Evolutionary conservation across 768 basidiomycete species (phyloP).

Genomic region (Calocera viscosa): DNA sequence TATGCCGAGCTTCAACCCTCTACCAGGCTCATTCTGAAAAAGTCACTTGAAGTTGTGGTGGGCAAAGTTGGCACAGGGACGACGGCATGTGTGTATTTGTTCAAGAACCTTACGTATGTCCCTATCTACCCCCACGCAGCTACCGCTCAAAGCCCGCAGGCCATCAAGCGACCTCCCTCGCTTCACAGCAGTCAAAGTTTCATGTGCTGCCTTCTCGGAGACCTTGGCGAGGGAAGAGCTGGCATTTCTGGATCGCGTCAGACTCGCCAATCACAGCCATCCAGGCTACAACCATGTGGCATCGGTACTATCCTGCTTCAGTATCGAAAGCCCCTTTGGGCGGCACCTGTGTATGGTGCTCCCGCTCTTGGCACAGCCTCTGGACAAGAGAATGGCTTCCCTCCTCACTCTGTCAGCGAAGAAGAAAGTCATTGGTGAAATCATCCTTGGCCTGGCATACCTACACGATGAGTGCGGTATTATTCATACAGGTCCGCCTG

Average conservation of each 20-base stretch:
- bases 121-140: too few relatives aligned
- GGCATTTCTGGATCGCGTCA: neutral
- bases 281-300: neutral
- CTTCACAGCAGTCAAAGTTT: neutral
- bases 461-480: neutral
- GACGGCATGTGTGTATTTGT: neutral
- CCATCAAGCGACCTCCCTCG: neutral
- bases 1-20: neutral
- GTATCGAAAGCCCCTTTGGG: neutral
- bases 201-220: neutral
- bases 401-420: neutral
- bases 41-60: too few relatives aligned
- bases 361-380: neutral
- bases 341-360: neutral
- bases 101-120: neutral
- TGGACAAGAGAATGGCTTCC: neutral
- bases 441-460: neutral
- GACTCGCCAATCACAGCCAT: neutral
- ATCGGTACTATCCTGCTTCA: neutral
- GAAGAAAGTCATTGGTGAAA: neutral
- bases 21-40: neutral
- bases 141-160: neutral
- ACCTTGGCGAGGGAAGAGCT: neutral
- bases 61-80: neutral
- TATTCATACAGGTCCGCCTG: neutral